These are phyloP conservation scores for Ceratobasidium sp. DNA, from an alignment of 1,284 basidiomycete species.

Conservation along the genomic window DNA sequence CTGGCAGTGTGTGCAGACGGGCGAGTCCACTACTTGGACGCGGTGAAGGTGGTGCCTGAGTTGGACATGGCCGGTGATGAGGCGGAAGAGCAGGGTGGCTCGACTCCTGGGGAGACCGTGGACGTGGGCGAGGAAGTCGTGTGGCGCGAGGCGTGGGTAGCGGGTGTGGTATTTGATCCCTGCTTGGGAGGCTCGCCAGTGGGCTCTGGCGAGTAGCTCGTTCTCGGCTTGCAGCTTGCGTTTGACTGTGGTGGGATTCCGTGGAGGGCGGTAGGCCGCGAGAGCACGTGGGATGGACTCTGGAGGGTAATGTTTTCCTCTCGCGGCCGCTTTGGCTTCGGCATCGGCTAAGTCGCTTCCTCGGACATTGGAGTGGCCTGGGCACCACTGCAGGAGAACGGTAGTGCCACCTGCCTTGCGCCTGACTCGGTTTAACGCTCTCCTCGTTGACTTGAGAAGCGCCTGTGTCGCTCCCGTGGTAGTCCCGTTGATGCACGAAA, in stretches of 20 bases:
- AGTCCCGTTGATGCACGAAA: not conserved
- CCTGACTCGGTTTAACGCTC: not conserved
- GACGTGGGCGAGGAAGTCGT: not conserved
- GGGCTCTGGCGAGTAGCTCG: not conserved
- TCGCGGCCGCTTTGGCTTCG: slow-evolving; percentile 37
- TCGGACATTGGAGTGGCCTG: slow-evolving; percentile 37
- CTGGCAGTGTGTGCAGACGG: not conserved
- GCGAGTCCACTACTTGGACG: not conserved
- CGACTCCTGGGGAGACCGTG: not conserved
- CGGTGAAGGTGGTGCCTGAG: not conserved
- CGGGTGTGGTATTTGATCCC: not conserved
- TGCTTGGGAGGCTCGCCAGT: not conserved
- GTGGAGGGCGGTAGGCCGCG: not conserved
- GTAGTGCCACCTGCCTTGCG: not conserved
- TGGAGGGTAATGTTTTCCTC: not conserved
- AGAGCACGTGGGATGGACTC: not conserved
- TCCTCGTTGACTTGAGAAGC: not conserved
- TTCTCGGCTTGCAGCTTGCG: not conserved
- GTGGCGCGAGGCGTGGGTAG: not conserved
- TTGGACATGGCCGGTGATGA: slow-evolving; percentile 21
- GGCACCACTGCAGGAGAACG: slow-evolving; percentile 32
- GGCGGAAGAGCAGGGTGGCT: slow-evolving; percentile 9
- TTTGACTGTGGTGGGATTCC: not conserved
- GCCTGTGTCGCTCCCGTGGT: not conserved
- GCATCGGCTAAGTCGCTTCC: slow-evolving; percentile 42